A percentile compares a stretch with the other conserved stretches of the same genome.
Evolutionary conservation across 257 asterid genomes (phyloP).

Genomic region (Anisodus acutangulus): DNA sequence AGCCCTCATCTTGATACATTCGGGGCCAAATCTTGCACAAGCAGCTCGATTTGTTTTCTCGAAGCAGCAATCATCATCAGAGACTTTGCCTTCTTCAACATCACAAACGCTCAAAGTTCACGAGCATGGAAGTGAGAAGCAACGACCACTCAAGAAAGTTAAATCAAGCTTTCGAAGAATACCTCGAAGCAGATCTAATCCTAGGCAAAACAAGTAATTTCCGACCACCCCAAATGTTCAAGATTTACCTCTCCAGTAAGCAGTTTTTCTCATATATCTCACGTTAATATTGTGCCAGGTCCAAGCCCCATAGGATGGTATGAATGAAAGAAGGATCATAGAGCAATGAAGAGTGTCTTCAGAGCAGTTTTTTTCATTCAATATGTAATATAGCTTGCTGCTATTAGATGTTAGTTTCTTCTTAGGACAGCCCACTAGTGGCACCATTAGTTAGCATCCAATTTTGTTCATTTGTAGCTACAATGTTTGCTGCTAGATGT

Average conservation of each 20-base stretch:
- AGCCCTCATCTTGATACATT: constrained; percentile 10
- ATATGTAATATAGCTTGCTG: background rate
- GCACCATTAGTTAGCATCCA: background rate
- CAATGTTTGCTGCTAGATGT: background rate
- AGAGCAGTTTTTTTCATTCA: background rate
- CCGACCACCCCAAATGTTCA: constrained; percentile 20
- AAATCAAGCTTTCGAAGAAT: constrained; percentile 34
- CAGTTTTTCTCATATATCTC: background rate
- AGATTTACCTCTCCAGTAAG: background rate
- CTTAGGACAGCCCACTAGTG: background rate
- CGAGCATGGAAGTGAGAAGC: constrained; percentile 29
- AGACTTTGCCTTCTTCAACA: constrained; percentile 13
- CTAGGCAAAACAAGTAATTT: constrained; percentile 48
- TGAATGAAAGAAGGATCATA: constrained; percentile 25
- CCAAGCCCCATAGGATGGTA: constrained; percentile 23
- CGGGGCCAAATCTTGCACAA: constrained; percentile 15
- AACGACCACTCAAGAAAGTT: constrained; percentile 39
- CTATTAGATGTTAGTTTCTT: constrained; percentile 17
- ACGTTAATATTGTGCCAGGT: constrained; percentile 29
- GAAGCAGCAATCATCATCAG: background rate
- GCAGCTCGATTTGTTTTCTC: constrained; percentile 28
- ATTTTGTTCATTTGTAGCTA: background rate
- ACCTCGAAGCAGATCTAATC: constrained; percentile 45
- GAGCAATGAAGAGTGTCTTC: constrained; percentile 22
- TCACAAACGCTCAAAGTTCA: constrained; percentile 28